Evolutionary conservation across 495 filamentous ascomycete species (phyloP).

Genomic region (Neohortaea acidophila): DNA sequence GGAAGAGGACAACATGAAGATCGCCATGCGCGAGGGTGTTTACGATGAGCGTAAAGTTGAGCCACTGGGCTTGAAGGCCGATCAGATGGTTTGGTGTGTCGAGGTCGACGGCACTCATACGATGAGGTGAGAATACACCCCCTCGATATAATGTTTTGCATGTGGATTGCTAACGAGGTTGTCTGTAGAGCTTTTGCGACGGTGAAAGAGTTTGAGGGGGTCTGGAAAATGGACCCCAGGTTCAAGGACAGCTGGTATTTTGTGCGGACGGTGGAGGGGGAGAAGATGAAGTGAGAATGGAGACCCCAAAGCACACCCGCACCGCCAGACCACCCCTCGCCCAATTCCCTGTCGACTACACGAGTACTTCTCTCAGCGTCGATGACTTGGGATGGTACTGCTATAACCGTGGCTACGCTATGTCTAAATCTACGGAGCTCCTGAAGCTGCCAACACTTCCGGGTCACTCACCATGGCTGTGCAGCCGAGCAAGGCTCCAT

Average conservation of each 20-base stretch:
- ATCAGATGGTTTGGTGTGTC: slow-evolving; percentile 25
- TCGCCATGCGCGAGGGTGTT: slow-evolving; percentile 22
- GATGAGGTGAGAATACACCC: slow-evolving; percentile 10
- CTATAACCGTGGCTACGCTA: background rate
- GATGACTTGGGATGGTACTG: background rate
- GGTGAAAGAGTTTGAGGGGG: slow-evolving; percentile 20
- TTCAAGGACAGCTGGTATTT: slow-evolving; percentile 20
- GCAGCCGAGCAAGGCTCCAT: too few relatives aligned
- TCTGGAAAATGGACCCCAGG: slow-evolving; percentile 23
- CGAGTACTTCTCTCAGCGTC: background rate
- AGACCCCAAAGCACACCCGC: background rate
- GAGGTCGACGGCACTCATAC: slow-evolving; percentile 21
- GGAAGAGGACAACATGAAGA: slow-evolving; percentile 23
- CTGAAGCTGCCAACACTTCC: too few relatives aligned
- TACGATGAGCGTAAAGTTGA: slow-evolving; percentile 19
- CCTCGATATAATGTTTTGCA: background rate
- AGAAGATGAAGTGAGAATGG: slow-evolving; percentile 1
- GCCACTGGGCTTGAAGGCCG: slow-evolving; percentile 21
- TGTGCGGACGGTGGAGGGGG: slow-evolving; percentile 14
- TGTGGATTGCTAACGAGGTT: background rate
- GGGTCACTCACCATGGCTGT: background rate
- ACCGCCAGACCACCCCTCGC: background rate
- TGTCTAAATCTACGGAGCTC: background rate
- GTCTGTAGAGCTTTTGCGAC: slow-evolving; percentile 12
- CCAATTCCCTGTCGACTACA: background rate